A percentile compares a stretch with the other conserved stretches of the same genome.
phyloP scores from a whole-genome alignment of 257 asterid species.

The Vinca minor region DNA sequence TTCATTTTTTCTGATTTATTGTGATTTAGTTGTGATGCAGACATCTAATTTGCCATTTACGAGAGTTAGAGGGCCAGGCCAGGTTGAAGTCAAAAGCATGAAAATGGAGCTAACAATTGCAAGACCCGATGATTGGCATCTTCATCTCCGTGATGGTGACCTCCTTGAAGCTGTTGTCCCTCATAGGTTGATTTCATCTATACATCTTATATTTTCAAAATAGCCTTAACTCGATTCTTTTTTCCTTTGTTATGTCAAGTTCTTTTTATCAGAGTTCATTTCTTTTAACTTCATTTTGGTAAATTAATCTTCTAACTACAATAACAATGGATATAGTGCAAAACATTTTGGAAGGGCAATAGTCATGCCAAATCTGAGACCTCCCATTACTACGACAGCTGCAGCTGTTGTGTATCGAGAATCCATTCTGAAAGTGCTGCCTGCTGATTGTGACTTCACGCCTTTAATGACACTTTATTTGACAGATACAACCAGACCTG shows the following conservation, averaged over 20 bases:
- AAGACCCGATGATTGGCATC: constrained; percentile 98
- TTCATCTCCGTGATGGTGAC: constrained; percentile 96
- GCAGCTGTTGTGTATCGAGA: constrained; percentile 68
- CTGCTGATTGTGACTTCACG: constrained; percentile 47
- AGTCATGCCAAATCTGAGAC: constrained; percentile 87
- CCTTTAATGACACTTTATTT: constrained; percentile 97
- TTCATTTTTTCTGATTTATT: background rate
- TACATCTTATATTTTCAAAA: background rate
- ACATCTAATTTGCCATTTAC: constrained; percentile 19
- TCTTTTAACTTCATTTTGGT: background rate
- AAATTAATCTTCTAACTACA: constrained; percentile 10
- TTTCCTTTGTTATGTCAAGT: background rate
- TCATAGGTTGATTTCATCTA: constrained; percentile 48
- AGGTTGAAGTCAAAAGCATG: constrained; percentile 27
- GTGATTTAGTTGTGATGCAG: constrained; percentile 26
- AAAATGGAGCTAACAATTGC: too few relatives aligned
- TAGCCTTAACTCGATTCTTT: background rate
- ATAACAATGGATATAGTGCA: constrained; percentile 39
- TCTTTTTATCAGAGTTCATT: background rate
- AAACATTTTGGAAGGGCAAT: constrained; percentile 83
- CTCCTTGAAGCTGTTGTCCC: constrained; percentile 67
- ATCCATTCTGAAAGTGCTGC: constrained; percentile 61
- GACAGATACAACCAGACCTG: constrained; percentile 74
- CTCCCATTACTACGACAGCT: constrained; percentile 80
- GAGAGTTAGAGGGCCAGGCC: too few relatives aligned